These are phyloP conservation scores for Psidium friedrichsthalianum DNA, from an alignment of 345 rosid genomes.

Conservation along the genomic window DNA sequence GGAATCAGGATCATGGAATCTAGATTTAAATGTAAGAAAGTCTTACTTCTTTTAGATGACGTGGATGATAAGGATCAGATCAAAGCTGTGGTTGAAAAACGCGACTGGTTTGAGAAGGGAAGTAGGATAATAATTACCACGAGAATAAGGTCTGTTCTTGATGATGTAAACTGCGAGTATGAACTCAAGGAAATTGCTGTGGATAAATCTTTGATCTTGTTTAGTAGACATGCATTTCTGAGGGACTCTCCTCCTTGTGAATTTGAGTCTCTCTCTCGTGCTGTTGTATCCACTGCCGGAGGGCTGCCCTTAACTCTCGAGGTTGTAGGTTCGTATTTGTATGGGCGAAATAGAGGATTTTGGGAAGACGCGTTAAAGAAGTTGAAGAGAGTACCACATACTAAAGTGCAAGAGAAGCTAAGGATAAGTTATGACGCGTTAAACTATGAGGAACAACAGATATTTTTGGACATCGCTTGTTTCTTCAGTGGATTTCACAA, in stretches of 20 bases:
- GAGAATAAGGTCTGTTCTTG: not conserved
- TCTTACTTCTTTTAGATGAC: not conserved
- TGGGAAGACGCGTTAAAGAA: not conserved
- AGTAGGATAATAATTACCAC: slow-evolving; percentile 1
- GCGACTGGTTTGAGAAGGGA: not conserved
- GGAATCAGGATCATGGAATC: not conserved
- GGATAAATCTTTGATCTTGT: not conserved
- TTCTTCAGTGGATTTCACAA: not conserved
- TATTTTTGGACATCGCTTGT: slow-evolving; percentile 2
- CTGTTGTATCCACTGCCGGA: not conserved
- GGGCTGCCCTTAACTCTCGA: not conserved
- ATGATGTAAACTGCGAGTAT: not conserved
- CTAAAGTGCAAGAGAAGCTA: not conserved
- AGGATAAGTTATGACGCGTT: not conserved
- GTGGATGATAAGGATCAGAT: not conserved
- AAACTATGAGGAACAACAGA: not conserved
- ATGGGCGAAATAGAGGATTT: not conserved
- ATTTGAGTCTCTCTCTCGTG: not conserved
- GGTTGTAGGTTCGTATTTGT: not conserved
- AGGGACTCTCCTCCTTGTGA: not conserved
- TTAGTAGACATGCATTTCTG: not conserved
- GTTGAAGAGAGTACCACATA: not conserved
- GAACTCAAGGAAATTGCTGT: not conserved
- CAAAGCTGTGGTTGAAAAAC: not conserved
- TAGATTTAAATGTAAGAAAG: not conserved